phyloP scores from a whole-genome alignment of 352 stramenopile species.

The Globisporangium abappressorium region DNA sequence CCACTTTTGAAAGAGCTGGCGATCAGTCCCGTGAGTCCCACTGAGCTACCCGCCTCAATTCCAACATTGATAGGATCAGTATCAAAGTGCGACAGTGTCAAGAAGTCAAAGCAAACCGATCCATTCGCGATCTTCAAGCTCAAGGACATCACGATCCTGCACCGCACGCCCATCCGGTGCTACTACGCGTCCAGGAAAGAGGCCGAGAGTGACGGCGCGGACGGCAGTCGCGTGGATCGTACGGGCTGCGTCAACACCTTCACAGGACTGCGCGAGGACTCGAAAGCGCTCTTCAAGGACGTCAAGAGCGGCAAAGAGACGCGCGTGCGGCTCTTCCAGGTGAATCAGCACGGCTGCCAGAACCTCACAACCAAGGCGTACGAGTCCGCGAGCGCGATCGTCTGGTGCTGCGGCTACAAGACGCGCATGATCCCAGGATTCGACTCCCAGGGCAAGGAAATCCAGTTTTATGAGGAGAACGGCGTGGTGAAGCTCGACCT shows the following conservation, averaged over 20 bases:
- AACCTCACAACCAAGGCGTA: conserved; percentile 60
- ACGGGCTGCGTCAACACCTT: conserved; percentile 84
- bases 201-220: conserved; percentile 64
- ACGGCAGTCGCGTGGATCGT: conserved; percentile 52
- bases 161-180: conserved; percentile 72
- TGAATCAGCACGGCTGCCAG: conserved; percentile 57
- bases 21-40: conserved; percentile 10
- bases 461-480: conserved; percentile 50
- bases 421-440: conserved; percentile 59
- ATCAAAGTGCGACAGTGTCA: conserved; percentile 20
- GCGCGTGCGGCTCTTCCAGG: conserved; percentile 70
- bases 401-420: conserved; percentile 82
- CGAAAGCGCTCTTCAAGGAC: conserved; percentile 72
- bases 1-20: conserved; percentile 10
- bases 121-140: conserved; percentile 36
- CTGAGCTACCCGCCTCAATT: no score
- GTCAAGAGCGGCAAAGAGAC: conserved; percentile 55
- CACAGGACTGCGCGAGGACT: conserved; percentile 77
- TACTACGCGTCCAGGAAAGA: conserved; percentile 81
- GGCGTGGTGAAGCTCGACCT: conserved; percentile 70
- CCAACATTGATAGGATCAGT: no score
- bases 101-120: conserved; percentile 15
- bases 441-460: conserved; percentile 35
- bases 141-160: conserved; percentile 80
- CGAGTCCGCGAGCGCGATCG: conserved; percentile 63